phyloP scores from a whole-genome alignment of 208 protist species.

The Acanthamoeba lugdunensis region DNA sequence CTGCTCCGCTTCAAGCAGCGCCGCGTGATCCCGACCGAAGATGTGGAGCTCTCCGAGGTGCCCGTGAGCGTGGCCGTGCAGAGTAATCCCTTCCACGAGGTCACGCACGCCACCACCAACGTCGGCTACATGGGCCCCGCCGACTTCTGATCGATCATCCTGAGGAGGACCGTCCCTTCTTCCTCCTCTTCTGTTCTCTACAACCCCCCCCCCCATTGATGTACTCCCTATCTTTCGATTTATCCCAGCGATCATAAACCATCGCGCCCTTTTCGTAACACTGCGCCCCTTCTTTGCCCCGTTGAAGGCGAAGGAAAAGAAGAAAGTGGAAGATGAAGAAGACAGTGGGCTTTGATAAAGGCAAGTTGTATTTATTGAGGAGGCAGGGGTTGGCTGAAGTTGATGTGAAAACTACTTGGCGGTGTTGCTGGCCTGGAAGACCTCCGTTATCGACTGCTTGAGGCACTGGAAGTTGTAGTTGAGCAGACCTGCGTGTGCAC shows the following conservation, averaged over 20 bases:
- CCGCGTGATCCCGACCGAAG: background rate
- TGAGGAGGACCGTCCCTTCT: too few relatives aligned
- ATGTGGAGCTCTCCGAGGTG: conserved; percentile 9
- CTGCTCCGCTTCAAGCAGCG: conserved; percentile 24
- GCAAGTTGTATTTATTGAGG: too few relatives aligned
- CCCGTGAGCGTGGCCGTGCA: background rate
- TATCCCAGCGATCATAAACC: too few relatives aligned
- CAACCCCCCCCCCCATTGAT: too few relatives aligned
- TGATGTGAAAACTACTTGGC: background rate
- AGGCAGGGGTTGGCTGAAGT: too few relatives aligned
- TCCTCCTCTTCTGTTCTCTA: too few relatives aligned
- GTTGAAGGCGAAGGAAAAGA: too few relatives aligned
- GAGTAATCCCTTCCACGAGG: background rate
- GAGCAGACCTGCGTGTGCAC: conserved; percentile 79
- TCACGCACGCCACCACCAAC: background rate
- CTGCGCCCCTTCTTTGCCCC: too few relatives aligned
- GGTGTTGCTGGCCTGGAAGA: conserved; percentile 75
- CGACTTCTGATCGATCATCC: background rate
- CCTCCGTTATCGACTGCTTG: conserved; percentile 84
- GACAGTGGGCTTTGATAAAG: too few relatives aligned
- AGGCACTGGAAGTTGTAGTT: conserved; percentile 90
- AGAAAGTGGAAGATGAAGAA: too few relatives aligned
- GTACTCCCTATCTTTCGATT: too few relatives aligned
- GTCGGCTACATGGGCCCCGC: background rate
- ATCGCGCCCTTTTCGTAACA: too few relatives aligned